Evolutionary conservation across 306 rosid species (phyloP).

Genomic region (Medicago ruthenica): DNA sequence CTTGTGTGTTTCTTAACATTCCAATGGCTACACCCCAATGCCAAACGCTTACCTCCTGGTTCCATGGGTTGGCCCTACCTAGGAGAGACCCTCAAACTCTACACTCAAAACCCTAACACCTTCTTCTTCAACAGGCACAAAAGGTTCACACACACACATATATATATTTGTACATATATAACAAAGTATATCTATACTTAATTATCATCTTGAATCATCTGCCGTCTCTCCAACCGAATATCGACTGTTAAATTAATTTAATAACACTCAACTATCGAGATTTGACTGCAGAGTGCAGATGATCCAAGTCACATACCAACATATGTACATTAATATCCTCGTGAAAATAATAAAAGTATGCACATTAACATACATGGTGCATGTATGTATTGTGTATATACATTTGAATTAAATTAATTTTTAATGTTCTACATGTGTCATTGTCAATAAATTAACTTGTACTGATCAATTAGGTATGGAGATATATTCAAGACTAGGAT

Average conservation of each 20-base stretch:
- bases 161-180: background rate
- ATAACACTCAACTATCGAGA: background rate
- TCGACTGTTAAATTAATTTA: background rate
- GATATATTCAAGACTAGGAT: background rate
- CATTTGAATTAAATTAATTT: too few species aligned
- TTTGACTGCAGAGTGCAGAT: background rate
- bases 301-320: too few species aligned
- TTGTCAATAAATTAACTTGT: background rate
- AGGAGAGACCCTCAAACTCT: conserved; percentile 4
- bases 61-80: background rate
- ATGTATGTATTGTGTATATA: background rate
- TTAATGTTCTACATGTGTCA: background rate
- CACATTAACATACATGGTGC: background rate
- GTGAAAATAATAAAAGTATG: too few species aligned
- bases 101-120: background rate
- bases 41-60: background rate
- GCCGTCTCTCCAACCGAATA: background rate
- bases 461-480: background rate
- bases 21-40: background rate
- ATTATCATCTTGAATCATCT: background rate
- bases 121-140: background rate
- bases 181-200: too few species aligned
- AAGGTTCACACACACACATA: too few species aligned
- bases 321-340: too few species aligned
- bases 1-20: background rate